phyloP scores from a whole-genome alignment of 1,139 yeast genomes.

The Pneumocystis wakefieldiae region DNA sequence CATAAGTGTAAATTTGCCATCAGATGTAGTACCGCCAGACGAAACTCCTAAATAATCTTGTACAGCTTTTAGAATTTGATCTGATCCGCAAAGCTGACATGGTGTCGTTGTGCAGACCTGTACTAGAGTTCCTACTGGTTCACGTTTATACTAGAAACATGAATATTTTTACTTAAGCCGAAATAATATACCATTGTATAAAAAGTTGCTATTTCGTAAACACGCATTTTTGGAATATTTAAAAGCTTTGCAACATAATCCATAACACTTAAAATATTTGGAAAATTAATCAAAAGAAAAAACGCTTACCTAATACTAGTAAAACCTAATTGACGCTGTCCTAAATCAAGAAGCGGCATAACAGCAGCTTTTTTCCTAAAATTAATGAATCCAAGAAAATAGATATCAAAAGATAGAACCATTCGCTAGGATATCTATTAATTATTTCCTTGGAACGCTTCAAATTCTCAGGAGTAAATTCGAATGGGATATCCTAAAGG shows the following conservation, averaged over 20 bases:
- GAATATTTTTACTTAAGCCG: neutral
- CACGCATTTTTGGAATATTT: constrained; percentile 92
- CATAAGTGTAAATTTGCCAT: constrained; percentile 63
- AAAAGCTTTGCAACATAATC: constrained; percentile 76
- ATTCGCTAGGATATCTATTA: constrained; percentile 37
- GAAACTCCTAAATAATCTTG: constrained; percentile 45
- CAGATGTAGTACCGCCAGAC: constrained; percentile 69
- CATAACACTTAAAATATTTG: constrained; percentile 42
- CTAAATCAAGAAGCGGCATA: constrained; percentile 76
- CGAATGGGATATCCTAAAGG: constrained; percentile 40
- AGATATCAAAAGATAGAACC: neutral
- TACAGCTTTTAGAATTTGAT: constrained; percentile 58
- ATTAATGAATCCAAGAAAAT: constrained; percentile 3
- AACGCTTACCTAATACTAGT: constrained; percentile 41
- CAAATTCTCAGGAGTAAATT: constrained; percentile 54
- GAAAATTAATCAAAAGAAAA: neutral
- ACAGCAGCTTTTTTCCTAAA: constrained; percentile 84
- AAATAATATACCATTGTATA: constrained; percentile 46
- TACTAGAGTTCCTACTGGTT: constrained; percentile 73
- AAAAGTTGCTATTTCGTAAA: constrained; percentile 76
- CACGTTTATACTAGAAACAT: constrained; percentile 41
- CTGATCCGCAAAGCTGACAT: constrained; percentile 75
- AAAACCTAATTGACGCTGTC: constrained; percentile 79
- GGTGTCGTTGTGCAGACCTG: constrained; percentile 88
- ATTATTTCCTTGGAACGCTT: constrained; percentile 59